Percentiles rank a stretch among this genome's conserved stretches.
Evolutionary conservation across 2,329 filamentous ascomycete genomes (phyloP).

Genomic region (Biscogniauxia sp.): DNA sequence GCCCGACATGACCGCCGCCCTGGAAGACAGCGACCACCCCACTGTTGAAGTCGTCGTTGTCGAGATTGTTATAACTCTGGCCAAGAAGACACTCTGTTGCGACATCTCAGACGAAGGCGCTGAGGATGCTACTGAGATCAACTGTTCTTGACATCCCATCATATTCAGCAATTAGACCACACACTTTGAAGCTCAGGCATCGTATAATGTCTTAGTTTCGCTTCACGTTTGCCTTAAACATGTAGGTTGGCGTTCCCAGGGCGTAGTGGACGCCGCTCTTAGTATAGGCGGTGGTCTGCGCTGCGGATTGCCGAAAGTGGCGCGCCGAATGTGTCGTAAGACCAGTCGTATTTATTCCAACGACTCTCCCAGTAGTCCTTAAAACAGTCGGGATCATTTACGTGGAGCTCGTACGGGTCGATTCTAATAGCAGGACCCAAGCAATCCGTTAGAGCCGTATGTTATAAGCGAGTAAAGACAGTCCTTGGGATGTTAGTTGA

Average conservation of each 20-base stretch:
- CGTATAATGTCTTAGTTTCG: too few species aligned
- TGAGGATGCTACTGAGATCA: slow-evolving; percentile 9
- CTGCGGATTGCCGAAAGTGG: too few species aligned
- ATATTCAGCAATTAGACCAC: too few species aligned
- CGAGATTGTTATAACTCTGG: slow-evolving; percentile 15
- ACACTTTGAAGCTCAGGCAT: too few species aligned
- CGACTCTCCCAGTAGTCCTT: slow-evolving; percentile 7
- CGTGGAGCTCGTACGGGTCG: slow-evolving; percentile 10
- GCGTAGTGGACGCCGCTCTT: too few species aligned
- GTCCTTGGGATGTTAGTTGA: slow-evolving; percentile 6
- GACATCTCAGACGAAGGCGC: slow-evolving; percentile 14
- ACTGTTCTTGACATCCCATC: too few species aligned
- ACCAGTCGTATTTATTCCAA: slow-evolving; percentile 15
- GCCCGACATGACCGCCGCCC: slow-evolving; percentile 13
- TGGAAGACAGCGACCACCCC: slow-evolving; percentile 2
- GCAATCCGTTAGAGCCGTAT: too few species aligned
- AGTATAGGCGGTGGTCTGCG: too few species aligned
- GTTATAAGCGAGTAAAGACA: slow-evolving; percentile 1
- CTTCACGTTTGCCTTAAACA: too few species aligned
- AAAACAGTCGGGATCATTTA: slow-evolving; percentile 10
- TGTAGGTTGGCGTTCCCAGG: too few species aligned
- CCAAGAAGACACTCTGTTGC: slow-evolving; percentile 15
- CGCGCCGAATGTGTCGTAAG: slow-evolving; percentile 9
- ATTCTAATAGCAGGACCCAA: slow-evolving; percentile 16
- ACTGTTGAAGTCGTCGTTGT: slow-evolving; percentile 15